Evolutionary conservation across 768 basidiomycete genomes (phyloP).

Genomic region (Mycena filopes): DNA sequence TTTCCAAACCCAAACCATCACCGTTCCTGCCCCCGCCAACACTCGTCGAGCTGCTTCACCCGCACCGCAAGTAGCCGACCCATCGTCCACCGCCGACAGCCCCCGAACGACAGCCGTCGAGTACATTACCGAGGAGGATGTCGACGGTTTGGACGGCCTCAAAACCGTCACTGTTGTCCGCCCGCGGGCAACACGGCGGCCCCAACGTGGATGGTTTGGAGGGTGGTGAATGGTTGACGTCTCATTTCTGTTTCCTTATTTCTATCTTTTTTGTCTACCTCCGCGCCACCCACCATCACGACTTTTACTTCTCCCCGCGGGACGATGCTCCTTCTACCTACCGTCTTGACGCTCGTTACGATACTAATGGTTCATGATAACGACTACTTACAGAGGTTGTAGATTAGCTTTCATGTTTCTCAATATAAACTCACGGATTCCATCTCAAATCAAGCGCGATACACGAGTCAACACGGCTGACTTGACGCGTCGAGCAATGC

Average conservation of each 20-base stretch:
- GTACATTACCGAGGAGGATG: constrained; percentile 71
- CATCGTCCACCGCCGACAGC: constrained; percentile 66
- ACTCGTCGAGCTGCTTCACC: constrained; percentile 82
- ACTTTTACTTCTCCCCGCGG: constrained; percentile 24
- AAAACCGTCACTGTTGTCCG: constrained; percentile 55
- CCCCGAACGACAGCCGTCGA: constrained; percentile 82
- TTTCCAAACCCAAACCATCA: constrained; percentile 72
- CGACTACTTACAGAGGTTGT: constrained; percentile 29
- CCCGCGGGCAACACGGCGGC: constrained; percentile 57
- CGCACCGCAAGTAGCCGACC: constrained; percentile 69
- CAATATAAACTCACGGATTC: constrained; percentile 27
- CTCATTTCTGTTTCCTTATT: constrained; percentile 45
- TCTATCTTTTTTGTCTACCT: constrained; percentile 44
- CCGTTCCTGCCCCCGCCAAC: constrained; percentile 80
- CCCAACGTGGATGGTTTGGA: constrained; percentile 69
- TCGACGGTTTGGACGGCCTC: constrained; percentile 47
- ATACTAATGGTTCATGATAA: constrained; percentile 33
- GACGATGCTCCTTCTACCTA: constrained; percentile 34
- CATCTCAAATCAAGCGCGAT: not conserved
- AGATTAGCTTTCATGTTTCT: constrained; percentile 29
- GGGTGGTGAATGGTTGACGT: constrained; percentile 58
- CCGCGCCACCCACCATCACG: constrained; percentile 24
- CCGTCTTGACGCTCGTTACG: constrained; percentile 28
- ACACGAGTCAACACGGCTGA: constrained; percentile 16
- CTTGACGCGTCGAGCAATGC: constrained; percentile 17